These are phyloP conservation scores for Kluyveromyces starmeri DNA, from an alignment of 805 yeast species.

Conservation along the genomic window DNA sequence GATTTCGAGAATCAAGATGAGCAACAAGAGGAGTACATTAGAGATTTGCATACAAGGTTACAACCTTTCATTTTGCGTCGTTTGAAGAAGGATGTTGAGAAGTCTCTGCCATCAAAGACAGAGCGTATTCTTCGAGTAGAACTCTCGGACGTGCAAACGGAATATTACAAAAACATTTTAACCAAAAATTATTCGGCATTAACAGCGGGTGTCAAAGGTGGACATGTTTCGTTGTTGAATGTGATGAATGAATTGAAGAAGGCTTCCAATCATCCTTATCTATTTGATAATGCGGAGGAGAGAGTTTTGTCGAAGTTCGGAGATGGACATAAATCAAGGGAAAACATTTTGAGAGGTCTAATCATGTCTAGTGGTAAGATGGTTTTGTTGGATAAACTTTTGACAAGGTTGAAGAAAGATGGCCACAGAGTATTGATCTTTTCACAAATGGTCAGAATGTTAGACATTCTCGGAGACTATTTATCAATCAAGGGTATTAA, in stretches of 20 bases:
- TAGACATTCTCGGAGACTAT: slow-evolving; percentile 92
- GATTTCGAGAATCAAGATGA: slow-evolving; percentile 86
- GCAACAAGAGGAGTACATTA: slow-evolving; percentile 81
- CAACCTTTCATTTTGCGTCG: slow-evolving; percentile 91
- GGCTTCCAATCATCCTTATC: slow-evolving; percentile 94
- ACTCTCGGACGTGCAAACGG: slow-evolving; percentile 88
- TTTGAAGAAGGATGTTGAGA: slow-evolving; percentile 94
- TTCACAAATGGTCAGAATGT: slow-evolving; percentile 94
- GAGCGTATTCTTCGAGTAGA: slow-evolving; percentile 94
- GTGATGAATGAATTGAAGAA: slow-evolving; percentile 94
- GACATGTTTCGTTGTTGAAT: slow-evolving; percentile 76
- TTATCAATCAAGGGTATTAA: slow-evolving; percentile 75
- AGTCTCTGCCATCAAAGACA: slow-evolving; percentile 89
- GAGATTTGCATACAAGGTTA: slow-evolving; percentile 71
- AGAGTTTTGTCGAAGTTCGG: slow-evolving; percentile 63
- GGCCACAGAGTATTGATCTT: slow-evolving; percentile 95
- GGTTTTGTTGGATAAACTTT: slow-evolving; percentile 87
- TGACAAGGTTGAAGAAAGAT: slow-evolving; percentile 77
- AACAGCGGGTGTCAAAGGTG: slow-evolving; percentile 70
- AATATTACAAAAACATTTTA: slow-evolving; percentile 86
- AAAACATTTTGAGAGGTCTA: slow-evolving; percentile 76
- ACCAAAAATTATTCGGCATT: slow-evolving; percentile 89
- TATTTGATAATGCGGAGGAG: slow-evolving; percentile 89
- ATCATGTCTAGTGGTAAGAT: slow-evolving; percentile 98
- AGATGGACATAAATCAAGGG: slow-evolving; percentile 51